Evolutionary conservation across 441 rosid species (phyloP), one percentile per base, ranked within the genome.

Genomic region (Adansonia grandidieri): DNA sequence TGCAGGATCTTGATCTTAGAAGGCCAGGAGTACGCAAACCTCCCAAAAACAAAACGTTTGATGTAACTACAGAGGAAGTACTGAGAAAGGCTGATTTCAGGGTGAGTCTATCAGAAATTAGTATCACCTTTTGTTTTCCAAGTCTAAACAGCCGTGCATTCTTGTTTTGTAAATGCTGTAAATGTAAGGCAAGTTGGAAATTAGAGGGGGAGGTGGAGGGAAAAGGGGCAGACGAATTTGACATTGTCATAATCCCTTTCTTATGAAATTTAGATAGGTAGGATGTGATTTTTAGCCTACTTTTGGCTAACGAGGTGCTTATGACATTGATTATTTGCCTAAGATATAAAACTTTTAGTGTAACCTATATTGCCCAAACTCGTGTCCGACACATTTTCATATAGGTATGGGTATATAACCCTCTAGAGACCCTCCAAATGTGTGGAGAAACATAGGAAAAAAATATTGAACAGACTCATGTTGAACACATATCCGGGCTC

Each of bases 51-150:
- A 9, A 0, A 14, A 86, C 87, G 74, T 82, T 88, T 80, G 82
- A 87, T 73, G 81, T 88, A 68, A 89, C 96, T 48, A 93, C 97
- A 0, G 80, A 78, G 50, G 95, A 91, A 84, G 98, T 85, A 82
- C 83, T 95, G 68, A 66, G 47, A 75, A 87, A 87, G 75, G 98
- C 97, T 73, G 97, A 95, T 86, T 95, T 95, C 84, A 86, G 98
- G 96, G 98, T 93, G 84, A 88, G 96, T 80, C 42, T 74, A 17
- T 65, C 14, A 44, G 66, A 42, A 66, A 9, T 74, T 84, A 48
- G 17, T 51, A 19, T 60, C 24, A 28, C 8, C 6, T 11, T 74
- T 42, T 44, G 6, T 24, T 48, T 60, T 22, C 20, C 0, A 19
- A 22, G 66, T 47, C 56, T 58, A 63, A 20, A 19, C 19, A 61